Base-by-base conservation (phyloP, 805 yeast genomes). In the Pichia nanzhaoensis region DNA sequence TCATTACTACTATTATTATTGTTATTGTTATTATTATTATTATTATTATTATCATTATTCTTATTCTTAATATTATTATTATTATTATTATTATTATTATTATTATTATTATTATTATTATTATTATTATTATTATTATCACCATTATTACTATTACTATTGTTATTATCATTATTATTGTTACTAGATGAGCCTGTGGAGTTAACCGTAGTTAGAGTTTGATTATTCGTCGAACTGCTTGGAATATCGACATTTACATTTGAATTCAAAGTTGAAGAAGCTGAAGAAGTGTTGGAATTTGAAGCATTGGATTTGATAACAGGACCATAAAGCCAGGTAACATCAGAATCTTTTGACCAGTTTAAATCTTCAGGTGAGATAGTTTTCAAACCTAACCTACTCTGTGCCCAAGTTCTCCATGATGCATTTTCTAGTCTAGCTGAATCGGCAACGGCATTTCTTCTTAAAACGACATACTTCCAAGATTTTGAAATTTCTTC, bases 291-390 rank as follows among this genome's bases (percentile, higher is more conserved):
- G n/a, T 12, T 24, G 9, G 43, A 36, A 5, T 39, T 31, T 10
- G 44, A 6, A n/a, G 17, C 33, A 19, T 36, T 16, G 6, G 45
- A 41, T 40, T 56, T 57, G 27, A 59, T 61, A 8, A 63, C 56
- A 4, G 99, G 99, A 1, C 99, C 99, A 66, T 91, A 93, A 13
- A 93, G 74, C 99, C 99, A 93, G 1, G 97, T 89, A 10, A 93
- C 96, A 63, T 93, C 99, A 47, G 84, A 82, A 57, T 93, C 99
- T 65, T 95, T 93, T 37, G 88, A 80, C 99, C 99, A 93, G 63
- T 93, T 91, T 39, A 93, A 85, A 32, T 78, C 75, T 57, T 88
- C 95, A 1, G 99, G 99, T 17, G 90, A 79, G 6, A 91, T 86
- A 0, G 99, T 93, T 51, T 71, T 66, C 43, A 82, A 66, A 27